Evolutionary conservation across 371 early-diverging fungal species (phyloP).

Genomic region (Haplosporangium sp.): DNA sequence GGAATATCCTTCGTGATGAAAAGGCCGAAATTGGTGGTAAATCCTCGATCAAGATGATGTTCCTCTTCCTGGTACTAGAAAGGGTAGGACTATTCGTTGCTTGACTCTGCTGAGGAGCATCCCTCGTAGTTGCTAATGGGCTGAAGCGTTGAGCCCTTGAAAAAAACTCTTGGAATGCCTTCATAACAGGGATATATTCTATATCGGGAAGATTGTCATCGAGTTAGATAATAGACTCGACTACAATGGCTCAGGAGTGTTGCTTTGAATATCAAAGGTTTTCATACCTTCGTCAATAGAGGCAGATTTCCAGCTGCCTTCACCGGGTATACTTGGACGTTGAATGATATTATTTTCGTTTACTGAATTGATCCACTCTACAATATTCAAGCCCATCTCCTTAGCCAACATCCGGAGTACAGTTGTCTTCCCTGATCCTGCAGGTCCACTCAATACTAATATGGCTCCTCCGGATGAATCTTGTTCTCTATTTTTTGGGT

Average conservation of each 20-base stretch:
- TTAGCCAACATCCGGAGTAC: slow-evolving; percentile 65
- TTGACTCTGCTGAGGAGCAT: not conserved
- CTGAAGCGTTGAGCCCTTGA: slow-evolving; percentile 52
- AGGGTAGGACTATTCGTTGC: not conserved
- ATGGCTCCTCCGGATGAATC: slow-evolving; percentile 46
- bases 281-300: slow-evolving; percentile 43
- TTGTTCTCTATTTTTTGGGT: slow-evolving; percentile 6
- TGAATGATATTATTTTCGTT: slow-evolving; percentile 53
- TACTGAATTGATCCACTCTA: slow-evolving; percentile 80
- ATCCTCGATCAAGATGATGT: slow-evolving; percentile 69
- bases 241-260: not conserved
- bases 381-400: slow-evolving; percentile 67
- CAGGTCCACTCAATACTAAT: slow-evolving; percentile 77
- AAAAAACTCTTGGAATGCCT: slow-evolving; percentile 57
- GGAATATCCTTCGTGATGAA: slow-evolving; percentile 56
- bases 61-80: slow-evolving; percentile 35
- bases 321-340: slow-evolving; percentile 23
- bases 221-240: not conserved
- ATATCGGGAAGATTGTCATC: not conserved
- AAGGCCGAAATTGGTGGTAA: slow-evolving; percentile 61
- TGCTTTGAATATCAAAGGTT: not conserved
- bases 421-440: slow-evolving; percentile 82
- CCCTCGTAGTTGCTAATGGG: slow-evolving; percentile 18
- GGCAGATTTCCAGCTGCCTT: slow-evolving; percentile 16
- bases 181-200: slow-evolving; percentile 58